phyloP scores from a whole-genome alignment of 495 filamentous ascomycete genomes.

The Delitschia confertaspora region DNA sequence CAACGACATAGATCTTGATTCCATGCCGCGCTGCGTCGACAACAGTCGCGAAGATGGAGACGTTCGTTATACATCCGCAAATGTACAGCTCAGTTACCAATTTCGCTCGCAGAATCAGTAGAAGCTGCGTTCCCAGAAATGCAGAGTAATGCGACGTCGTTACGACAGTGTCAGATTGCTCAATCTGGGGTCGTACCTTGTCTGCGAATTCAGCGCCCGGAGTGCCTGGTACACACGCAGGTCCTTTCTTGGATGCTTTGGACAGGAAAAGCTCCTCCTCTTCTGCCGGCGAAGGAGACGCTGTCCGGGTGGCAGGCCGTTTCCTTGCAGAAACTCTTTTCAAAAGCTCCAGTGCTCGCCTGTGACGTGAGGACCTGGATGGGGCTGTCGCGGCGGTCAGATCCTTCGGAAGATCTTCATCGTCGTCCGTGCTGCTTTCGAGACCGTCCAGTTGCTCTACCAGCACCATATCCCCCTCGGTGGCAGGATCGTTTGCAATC shows the following conservation, averaged over 20 bases:
- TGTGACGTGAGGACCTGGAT: constrained; percentile 21
- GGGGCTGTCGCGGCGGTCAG: constrained; percentile 11
- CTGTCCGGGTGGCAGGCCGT: constrained; percentile 12
- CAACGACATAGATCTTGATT: constrained; percentile 71
- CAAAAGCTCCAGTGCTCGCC: constrained; percentile 28
- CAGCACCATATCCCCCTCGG: constrained; percentile 38
- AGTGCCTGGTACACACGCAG: constrained; percentile 54
- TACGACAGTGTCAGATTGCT: constrained; percentile 52
- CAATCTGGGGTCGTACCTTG: constrained; percentile 42
- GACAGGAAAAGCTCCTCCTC: constrained; percentile 56
- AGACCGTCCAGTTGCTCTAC: constrained; percentile 26
- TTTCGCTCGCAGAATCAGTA: constrained; percentile 60
- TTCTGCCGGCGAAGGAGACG: constrained; percentile 30
- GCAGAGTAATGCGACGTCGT: constrained; percentile 85
- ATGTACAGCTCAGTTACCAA: constrained; percentile 89
- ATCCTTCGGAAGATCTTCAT: constrained; percentile 21
- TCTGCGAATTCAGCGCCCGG: constrained; percentile 60
- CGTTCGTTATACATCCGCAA: constrained; percentile 80
- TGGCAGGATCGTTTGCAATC: constrained; percentile 40
- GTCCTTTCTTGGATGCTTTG: constrained; percentile 32
- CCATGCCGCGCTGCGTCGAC: constrained; percentile 84
- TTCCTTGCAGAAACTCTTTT: constrained; percentile 21
- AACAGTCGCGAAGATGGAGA: constrained; percentile 86
- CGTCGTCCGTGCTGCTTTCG: constrained; percentile 22
- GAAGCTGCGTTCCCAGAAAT: constrained; percentile 61